These are phyloP conservation scores for Plasmodium vinckei DNA, from an alignment of 169 alveolate species.

Conservation along the genomic window DNA sequence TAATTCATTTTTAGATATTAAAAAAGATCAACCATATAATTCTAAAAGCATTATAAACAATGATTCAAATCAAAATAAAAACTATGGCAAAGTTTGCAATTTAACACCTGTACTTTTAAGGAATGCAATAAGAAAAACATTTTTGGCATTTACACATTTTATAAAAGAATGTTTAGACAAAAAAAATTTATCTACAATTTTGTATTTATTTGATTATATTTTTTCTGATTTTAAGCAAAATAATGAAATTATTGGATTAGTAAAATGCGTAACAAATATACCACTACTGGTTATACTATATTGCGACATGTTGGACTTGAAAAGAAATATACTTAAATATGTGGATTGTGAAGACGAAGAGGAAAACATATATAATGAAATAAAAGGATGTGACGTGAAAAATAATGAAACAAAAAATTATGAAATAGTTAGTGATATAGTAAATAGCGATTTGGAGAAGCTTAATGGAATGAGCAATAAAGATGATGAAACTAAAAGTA, in stretches of 20 bases:
- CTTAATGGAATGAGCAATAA: background rate
- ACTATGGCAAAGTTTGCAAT: constrained; percentile 16
- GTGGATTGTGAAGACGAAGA: background rate
- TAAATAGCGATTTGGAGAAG: background rate
- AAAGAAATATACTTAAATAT: constrained; percentile 19
- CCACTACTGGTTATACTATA: constrained; percentile 40
- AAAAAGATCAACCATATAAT: background rate
- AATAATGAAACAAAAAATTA: background rate
- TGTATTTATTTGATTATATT: constrained; percentile 62
- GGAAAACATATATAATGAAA: background rate
- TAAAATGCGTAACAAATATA: constrained; percentile 19
- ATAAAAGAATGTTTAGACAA: constrained; percentile 54
- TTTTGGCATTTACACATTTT: constrained; percentile 21
- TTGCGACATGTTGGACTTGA: constrained; percentile 35
- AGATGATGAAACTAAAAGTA: background rate
- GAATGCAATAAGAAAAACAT: constrained; percentile 26
- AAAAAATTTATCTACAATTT: constrained; percentile 36
- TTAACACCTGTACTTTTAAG: constrained; percentile 35
- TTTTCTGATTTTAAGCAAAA: constrained; percentile 72
- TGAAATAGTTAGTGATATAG: constrained; percentile 4
- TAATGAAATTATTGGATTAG: constrained; percentile 12
- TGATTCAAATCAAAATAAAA: background rate
- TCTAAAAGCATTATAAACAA: background rate
- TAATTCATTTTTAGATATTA: background rate
- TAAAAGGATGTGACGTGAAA: background rate